Conservation (phyloP, 2,329 filamentous ascomycete genomes). For the Cladosporium sp. region DNA sequence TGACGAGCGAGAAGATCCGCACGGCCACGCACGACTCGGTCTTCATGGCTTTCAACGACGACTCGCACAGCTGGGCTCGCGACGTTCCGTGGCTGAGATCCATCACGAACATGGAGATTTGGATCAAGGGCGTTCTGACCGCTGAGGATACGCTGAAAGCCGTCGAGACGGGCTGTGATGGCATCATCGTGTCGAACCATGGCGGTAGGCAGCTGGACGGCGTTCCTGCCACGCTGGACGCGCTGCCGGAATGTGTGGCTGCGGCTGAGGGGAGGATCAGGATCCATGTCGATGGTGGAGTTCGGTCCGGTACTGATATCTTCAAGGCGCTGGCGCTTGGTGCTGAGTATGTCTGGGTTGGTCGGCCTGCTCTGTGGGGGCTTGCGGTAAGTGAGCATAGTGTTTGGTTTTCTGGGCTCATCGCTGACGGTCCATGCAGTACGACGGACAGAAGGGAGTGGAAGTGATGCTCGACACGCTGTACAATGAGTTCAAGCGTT, state of each 20-base stretch:
- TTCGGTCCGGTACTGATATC: constrained; percentile 53
- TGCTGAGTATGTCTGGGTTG: constrained; percentile 48
- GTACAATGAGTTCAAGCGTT: constrained; percentile 28
- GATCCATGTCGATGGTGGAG: constrained; percentile 59
- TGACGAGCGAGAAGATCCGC: constrained; percentile 23
- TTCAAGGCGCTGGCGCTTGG: constrained; percentile 55
- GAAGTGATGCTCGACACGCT: constrained; percentile 41
- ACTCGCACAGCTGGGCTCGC: constrained; percentile 26
- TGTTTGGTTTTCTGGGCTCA: neutral
- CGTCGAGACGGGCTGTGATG: constrained; percentile 58
- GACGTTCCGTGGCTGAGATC: constrained; percentile 48
- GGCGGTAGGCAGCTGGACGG: constrained; percentile 13
- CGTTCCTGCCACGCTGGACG: constrained; percentile 8
- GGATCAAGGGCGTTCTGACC: constrained; percentile 41
- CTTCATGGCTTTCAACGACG: constrained; percentile 28
- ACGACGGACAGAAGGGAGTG: constrained; percentile 35
- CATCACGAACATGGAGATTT: constrained; percentile 47
- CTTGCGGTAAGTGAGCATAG: constrained; percentile 36
- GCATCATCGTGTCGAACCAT: constrained; percentile 62
- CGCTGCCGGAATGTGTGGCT: constrained; percentile 35
- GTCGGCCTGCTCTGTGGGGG: constrained; percentile 48
- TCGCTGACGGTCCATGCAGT: constrained; percentile 22
- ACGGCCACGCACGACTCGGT: constrained; percentile 27
- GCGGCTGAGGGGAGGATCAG: constrained; percentile 47
- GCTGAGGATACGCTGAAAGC: constrained; percentile 41